These are phyloP conservation scores for Mycena sp. DNA, from an alignment of 1,284 basidiomycete genomes.

Conservation along the genomic window DNA sequence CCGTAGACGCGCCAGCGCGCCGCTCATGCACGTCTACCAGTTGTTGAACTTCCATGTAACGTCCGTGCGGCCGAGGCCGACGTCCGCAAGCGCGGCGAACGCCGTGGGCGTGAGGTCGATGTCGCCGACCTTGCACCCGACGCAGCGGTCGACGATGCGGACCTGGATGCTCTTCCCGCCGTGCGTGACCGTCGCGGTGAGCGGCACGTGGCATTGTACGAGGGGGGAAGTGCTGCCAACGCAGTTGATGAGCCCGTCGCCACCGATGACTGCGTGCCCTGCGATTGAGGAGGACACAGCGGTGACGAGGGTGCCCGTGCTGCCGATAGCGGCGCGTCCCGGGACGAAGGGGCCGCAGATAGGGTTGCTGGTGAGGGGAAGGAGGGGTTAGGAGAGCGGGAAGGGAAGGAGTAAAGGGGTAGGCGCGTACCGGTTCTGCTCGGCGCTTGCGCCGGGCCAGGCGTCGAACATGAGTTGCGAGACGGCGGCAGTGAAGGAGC, in stretches of 20 bases:
- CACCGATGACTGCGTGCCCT: conserved; percentile 35
- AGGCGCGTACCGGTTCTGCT: conserved; percentile 30
- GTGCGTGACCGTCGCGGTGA: conserved; percentile 41
- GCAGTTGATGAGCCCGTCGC: conserved; percentile 41
- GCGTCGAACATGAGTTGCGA: conserved; percentile 36
- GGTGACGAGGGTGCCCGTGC: conserved; percentile 31
- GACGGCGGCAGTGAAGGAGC: conserved; percentile 40
- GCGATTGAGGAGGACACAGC: conserved; percentile 28
- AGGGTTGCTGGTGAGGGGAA: conserved; percentile 30
- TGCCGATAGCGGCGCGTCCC: conserved; percentile 32
- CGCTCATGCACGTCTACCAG: conserved; percentile 28
- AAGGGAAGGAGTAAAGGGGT: not conserved
- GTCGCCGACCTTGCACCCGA: conserved; percentile 32
- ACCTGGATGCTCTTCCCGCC: conserved; percentile 38
- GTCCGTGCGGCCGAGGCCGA: conserved; percentile 35
- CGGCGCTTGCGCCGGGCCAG: conserved; percentile 35
- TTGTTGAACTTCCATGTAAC: conserved; percentile 40
- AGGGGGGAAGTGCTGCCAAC: conserved; percentile 12
- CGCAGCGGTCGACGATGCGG: conserved; percentile 40
- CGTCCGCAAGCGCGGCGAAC: conserved; percentile 39
- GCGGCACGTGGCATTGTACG: conserved; percentile 39
- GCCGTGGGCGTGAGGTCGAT: conserved; percentile 41
- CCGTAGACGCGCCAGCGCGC: conserved; percentile 8
- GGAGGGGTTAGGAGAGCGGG: not conserved
- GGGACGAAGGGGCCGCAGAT: conserved; percentile 36